Base-by-base conservation (phyloP, 129 eudicot species). In the Centella asiatica region DNA sequence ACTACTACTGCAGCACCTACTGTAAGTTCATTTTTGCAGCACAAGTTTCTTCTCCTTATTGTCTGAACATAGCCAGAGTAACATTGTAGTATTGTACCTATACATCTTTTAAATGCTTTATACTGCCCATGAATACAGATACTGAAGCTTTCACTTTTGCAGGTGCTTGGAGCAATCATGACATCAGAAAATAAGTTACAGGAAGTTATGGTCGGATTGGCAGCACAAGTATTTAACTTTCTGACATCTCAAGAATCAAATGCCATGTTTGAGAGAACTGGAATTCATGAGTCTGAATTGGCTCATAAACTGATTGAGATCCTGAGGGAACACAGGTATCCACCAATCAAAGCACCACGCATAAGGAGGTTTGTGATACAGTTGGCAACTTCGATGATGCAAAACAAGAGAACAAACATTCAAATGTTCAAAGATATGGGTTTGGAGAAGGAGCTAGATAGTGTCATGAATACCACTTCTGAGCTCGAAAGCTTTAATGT, bases 151-250 rank as follows among this genome's bases (percentile, higher is more conserved):
- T 56, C 9, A 9, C 51, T 54, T 15, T 37, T 79, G 56, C 84
- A 86, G 97, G 72, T 92, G 19, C 82, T 87, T 3, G 71, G 61
- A 61, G 80, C 76, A 60, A 84, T 92, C 45, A 75, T 81, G 87
- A 69, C 72, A 65, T 84, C 81, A 69, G 94, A 87, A 67, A 68
- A 71, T 47, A 87, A 81, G 65, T 39, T 84, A 53, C 95, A 79
- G 50, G 98, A 87, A 74, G 86, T 84, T 48, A 87, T 87, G 90
- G 65, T 87, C 12, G 96, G 96, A 64, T 64, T 85, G 46, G 88
- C 83, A 31, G 76, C 95, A 25, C 71, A 72, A 11, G 72, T 83
- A 7, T 87, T 84, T 75, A 77, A 52, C 69, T 80, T 70, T 45
- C 73, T 78, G 84, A 62, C 78, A 71, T 44, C 74, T 18, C 29